phyloP scores from a whole-genome alignment of 2,329 filamentous ascomycete genomes.

The Diaporthe vaccinii region DNA sequence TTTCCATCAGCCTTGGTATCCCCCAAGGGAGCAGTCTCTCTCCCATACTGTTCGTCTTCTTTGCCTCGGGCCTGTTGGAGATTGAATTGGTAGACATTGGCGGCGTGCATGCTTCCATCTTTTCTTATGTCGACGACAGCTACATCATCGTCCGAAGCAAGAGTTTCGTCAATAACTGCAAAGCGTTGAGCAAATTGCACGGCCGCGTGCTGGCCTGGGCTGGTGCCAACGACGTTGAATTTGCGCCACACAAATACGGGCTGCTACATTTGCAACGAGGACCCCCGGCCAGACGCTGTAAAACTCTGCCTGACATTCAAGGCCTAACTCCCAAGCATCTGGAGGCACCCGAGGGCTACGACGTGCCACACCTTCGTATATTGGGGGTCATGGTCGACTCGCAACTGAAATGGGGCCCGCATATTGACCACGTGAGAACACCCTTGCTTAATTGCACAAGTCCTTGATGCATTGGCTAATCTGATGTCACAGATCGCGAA shows the following conservation, averaged over 20 bases:
- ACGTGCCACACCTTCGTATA: not conserved
- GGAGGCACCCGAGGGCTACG: not conserved
- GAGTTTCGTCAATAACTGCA: not conserved
- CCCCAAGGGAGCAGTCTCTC: conserved; percentile 6
- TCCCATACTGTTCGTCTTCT: not conserved
- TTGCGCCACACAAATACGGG: conserved; percentile 4
- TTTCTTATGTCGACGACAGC: not conserved
- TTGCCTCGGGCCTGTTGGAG: not conserved
- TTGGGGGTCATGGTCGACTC: conserved; percentile 4
- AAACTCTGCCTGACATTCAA: not conserved
- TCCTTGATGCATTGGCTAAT: not conserved
- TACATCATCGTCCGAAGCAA: not conserved
- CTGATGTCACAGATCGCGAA: not conserved
- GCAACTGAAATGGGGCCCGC: not conserved
- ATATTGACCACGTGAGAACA: not conserved
- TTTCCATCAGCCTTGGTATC: not conserved
- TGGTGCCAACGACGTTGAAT: not conserved
- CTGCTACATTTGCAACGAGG: not conserved
- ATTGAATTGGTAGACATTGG: not conserved
- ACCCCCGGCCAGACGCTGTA: not conserved
- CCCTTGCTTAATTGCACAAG: not conserved
- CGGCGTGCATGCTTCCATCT: not conserved
- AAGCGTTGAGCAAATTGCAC: not conserved
- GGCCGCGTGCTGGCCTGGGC: not conserved
- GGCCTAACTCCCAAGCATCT: conserved; percentile 1